Percentiles rank a stretch among this genome's conserved stretches.
phyloP scores from a whole-genome alignment of 148 eudicot species.

The Amaranthus cruentus region DNA sequence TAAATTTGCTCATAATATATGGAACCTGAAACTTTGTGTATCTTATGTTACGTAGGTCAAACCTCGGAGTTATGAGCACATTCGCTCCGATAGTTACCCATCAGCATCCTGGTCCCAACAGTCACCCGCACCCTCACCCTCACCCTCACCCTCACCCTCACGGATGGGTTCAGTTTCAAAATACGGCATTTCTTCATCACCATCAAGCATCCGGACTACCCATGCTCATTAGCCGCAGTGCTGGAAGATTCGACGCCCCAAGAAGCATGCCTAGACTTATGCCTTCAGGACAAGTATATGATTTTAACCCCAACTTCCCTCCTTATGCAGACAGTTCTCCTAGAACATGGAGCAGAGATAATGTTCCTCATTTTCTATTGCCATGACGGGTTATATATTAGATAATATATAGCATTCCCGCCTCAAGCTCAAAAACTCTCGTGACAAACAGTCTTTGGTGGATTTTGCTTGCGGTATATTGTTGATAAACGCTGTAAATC shows the following conservation, averaged over 20 bases:
- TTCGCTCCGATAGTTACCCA: slow-evolving; percentile 24
- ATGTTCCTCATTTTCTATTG: slow-evolving; percentile 22
- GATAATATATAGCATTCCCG: not conserved
- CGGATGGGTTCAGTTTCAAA: slow-evolving; percentile 32
- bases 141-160: slow-evolving; percentile 16
- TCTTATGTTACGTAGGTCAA: slow-evolving; percentile 18
- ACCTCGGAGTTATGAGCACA: slow-evolving; percentile 28
- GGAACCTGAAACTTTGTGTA: not conserved
- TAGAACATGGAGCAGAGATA: slow-evolving; percentile 26
- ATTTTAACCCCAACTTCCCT: slow-evolving; percentile 21
- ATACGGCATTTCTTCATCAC: slow-evolving; percentile 21
- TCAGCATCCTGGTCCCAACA: slow-evolving; percentile 21
- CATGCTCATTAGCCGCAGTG: slow-evolving; percentile 13
- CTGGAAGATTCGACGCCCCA: slow-evolving; percentile 27
- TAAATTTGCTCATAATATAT: too few species aligned
- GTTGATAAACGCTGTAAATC: slow-evolving; percentile 29
- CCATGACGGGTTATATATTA: slow-evolving; percentile 11
- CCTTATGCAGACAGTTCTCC: slow-evolving; percentile 17
- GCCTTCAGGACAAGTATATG: slow-evolving; percentile 22
- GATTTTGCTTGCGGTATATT: slow-evolving; percentile 11
- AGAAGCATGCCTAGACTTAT: slow-evolving; percentile 26
- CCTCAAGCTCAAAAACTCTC: slow-evolving; percentile 21
- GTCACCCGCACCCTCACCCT: slow-evolving; percentile 1
- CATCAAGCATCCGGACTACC: slow-evolving; percentile 23
- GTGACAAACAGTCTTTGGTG: slow-evolving; percentile 14